Evolutionary conservation across 192 early-diverging fungal species (phyloP), one percentile per base, ranked within the genome.

Genomic region (Rhizophagus clarus): DNA sequence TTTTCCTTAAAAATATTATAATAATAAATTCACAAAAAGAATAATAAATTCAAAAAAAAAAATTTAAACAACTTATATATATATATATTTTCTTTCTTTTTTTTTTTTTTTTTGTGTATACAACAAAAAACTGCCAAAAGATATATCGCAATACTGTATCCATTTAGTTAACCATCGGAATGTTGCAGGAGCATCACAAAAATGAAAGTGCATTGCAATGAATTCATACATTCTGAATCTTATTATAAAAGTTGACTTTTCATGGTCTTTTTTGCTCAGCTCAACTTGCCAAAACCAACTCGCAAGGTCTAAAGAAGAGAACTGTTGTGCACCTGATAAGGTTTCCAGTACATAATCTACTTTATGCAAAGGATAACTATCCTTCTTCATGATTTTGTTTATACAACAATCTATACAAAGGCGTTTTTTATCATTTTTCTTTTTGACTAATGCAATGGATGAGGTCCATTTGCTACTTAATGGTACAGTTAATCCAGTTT

Each of bases 331-430:
- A 0, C 6, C 17, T 5, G 14, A 32, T 1, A 78, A 68, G 15
- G 29, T 71, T 61, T 80, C 77, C 0, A 88, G 51, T 0, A 88
- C 0, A 7, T 89, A 84, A 1, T 80, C 74, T 17, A 88, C 84
- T 1, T 63, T 37, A 6, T 86, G 88, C 29, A 89, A 62, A 0
- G 88, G 83, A 72, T 86, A 87, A 1, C 60, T 20, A 71, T 89
- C 81, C 28, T 80, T 77, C n/a, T 76, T 71, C 2, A 86, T 88
- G 24, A 83, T 56, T 2, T 64, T 32, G 74, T 90, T 89, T 0
- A 89, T 63, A 20, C 81, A 75, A 74, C 88, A 90, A 60, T 90
- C 86, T 0, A 88, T 31, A 51, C 83, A 83, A 0, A 88, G 45
- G 0, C 87, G n/a, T 84, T 28, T 7, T 76, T 71, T 0, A n/a